Conservation (phyloP, 1,139 yeast species). For the Suhomyces chickasaworum region DNA sequence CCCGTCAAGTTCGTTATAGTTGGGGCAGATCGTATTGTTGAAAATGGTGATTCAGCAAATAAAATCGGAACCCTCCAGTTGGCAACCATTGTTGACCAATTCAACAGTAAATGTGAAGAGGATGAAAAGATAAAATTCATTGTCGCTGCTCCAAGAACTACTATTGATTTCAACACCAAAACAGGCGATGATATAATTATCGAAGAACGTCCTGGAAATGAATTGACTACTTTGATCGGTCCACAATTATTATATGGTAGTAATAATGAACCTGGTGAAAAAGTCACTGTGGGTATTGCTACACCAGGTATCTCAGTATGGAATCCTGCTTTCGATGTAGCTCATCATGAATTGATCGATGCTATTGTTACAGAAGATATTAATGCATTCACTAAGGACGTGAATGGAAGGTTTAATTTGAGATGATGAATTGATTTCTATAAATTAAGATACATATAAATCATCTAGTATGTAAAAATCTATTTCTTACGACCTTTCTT, state of each 20-base stretch:
- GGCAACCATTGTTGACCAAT: conserved; percentile 60
- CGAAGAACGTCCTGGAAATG: conserved; percentile 83
- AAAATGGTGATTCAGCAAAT: conserved; percentile 93
- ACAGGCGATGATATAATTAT: conserved; percentile 76
- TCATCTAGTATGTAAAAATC: neutral
- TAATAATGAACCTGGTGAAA: conserved; percentile 36
- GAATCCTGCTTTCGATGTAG: conserved; percentile 97
- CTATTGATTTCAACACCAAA: conserved; percentile 69
- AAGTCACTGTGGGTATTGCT: conserved; percentile 69
- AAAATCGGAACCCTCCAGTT: conserved; percentile 96
- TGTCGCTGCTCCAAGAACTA: conserved; percentile 94
- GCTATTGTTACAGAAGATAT: conserved; percentile 82
- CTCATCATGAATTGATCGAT: conserved; percentile 80
- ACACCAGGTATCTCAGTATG: conserved; percentile 85
- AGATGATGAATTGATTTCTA: conserved; percentile 1
- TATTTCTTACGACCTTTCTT: conserved; percentile 8
- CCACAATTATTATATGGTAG: conserved; percentile 41
- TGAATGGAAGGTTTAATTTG: conserved; percentile 48
- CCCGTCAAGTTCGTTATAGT: conserved; percentile 86
- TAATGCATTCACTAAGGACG: conserved; percentile 51
- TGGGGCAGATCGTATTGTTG: conserved; percentile 97
- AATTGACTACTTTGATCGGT: conserved; percentile 77
- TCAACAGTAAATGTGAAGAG: conserved; percentile 31
- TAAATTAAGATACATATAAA: neutral
- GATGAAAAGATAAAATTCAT: conserved; percentile 67